phyloP scores from a whole-genome alignment of 1,284 basidiomycete genomes.

The Tilletiopsis washingtonensis region DNA sequence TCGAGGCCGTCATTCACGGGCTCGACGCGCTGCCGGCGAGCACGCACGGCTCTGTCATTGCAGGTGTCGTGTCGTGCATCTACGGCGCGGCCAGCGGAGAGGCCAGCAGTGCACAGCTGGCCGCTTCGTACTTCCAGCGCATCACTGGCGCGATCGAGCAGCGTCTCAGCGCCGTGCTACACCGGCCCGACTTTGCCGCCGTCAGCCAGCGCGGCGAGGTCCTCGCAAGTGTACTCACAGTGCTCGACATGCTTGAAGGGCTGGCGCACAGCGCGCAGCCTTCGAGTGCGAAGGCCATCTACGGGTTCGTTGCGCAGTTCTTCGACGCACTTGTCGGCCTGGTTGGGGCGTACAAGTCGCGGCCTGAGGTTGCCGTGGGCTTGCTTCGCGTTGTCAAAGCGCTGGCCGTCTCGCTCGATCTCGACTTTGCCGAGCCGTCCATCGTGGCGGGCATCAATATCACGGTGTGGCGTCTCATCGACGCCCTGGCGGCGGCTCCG shows the following conservation, averaged over 20 bases:
- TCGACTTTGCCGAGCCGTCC: slow-evolving; percentile 1
- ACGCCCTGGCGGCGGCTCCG: too few species aligned
- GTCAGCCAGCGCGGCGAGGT: slow-evolving; percentile 24
- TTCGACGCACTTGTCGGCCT: slow-evolving; percentile 23
- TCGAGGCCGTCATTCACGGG: slow-evolving; percentile 17
- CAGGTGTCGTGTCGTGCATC: slow-evolving; percentile 34
- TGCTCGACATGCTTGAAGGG: slow-evolving; percentile 35
- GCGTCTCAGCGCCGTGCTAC: slow-evolving; percentile 21
- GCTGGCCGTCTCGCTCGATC: slow-evolving; percentile 3
- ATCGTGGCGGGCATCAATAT: slow-evolving; percentile 1
- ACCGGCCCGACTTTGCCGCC: slow-evolving; percentile 15
- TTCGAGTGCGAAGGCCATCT: slow-evolving; percentile 24
- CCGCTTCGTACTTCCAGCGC: slow-evolving; percentile 8
- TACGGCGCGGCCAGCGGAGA: slow-evolving; percentile 26
- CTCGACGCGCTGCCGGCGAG: slow-evolving; percentile 30
- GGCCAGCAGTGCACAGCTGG: slow-evolving; percentile 1
- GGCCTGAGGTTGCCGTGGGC: slow-evolving; percentile 18
- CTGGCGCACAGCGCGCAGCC: slow-evolving; percentile 23
- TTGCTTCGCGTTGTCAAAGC: slow-evolving; percentile 19
- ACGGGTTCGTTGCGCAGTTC: slow-evolving; percentile 23
- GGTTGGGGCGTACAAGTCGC: slow-evolving; percentile 16
- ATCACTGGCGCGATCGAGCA: slow-evolving; percentile 29
- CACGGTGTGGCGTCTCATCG: not conserved
- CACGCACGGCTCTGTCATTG: slow-evolving; percentile 30
- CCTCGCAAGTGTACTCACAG: slow-evolving; percentile 22